These are phyloP conservation scores for Rhododendron molle DNA, from an alignment of 148 eudicot genomes.

Conservation along the genomic window DNA sequence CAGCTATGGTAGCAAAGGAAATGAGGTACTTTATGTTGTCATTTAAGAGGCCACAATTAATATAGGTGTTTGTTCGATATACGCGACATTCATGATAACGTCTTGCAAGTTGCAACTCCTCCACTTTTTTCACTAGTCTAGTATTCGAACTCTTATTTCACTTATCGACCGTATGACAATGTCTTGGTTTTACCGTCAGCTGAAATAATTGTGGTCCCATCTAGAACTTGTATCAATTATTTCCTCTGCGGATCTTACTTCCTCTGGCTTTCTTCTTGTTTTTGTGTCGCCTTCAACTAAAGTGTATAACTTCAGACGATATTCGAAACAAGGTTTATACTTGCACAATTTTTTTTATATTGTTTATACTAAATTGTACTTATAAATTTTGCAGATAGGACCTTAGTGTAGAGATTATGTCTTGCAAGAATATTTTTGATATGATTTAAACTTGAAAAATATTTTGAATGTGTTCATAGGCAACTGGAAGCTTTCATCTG, in stretches of 20 bases:
- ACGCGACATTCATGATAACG: background rate
- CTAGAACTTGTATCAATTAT: background rate
- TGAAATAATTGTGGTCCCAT: background rate
- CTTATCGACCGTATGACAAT: background rate
- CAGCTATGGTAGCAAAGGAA: constrained; percentile 95
- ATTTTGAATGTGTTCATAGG: background rate
- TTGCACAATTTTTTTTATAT: background rate
- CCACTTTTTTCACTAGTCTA: background rate
- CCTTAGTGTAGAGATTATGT: background rate
- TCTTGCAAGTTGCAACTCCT: background rate
- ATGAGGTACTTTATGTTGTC: constrained; percentile 60
- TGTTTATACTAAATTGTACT: background rate
- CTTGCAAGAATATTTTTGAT: background rate
- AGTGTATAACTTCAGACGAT: background rate
- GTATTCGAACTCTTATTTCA: background rate
- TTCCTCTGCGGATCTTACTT: background rate
- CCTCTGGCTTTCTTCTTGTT: background rate
- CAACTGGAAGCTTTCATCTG: background rate
- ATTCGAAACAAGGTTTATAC: background rate
- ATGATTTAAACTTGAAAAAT: background rate
- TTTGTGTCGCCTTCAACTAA: background rate
- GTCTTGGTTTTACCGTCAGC: background rate
- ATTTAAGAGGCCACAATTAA: constrained; percentile 1
- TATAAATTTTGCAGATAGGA: background rate
- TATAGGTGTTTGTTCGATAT: background rate